Evolutionary conservation across 306 rosid genomes (phyloP).

Genomic region (Prosopis cineraria): DNA sequence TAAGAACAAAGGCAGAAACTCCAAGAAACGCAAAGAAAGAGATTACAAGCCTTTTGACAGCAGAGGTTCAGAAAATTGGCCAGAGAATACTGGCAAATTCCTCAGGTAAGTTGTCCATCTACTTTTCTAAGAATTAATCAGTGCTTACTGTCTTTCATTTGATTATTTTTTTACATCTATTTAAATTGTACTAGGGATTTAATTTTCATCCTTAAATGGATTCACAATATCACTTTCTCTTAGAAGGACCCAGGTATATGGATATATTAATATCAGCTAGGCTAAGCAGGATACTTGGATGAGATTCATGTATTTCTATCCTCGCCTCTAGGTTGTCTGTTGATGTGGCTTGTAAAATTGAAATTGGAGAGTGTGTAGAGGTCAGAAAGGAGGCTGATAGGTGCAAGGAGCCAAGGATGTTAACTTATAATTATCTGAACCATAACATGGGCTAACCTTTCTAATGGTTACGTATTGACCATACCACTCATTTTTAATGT

Average conservation of each 20-base stretch:
- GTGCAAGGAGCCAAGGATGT: background rate
- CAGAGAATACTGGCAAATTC: conserved; percentile 71
- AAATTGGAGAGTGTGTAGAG: background rate
- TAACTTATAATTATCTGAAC: background rate
- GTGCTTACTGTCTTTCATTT: conserved; percentile 30
- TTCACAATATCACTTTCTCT: conserved; percentile 5
- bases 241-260: background rate
- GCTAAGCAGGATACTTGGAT: background rate
- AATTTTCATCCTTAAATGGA: background rate
- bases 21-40: conserved; percentile 83
- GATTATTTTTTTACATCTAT: conserved; percentile 15
- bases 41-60: conserved; percentile 86
- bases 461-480: background rate
- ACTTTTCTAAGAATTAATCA: conserved; percentile 29
- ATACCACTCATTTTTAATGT: background rate
- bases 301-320: conserved; percentile 5
- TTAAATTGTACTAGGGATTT: background rate
- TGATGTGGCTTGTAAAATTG: background rate
- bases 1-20: conserved; percentile 56
- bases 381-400: background rate
- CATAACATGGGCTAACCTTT: background rate
- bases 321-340: background rate
- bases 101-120: conserved; percentile 54
- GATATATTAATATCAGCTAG: background rate
- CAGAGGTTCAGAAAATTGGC: conserved; percentile 91